Conservation (phyloP, 192 early-diverging fungal genomes). For the Podila epicladia region DNA sequence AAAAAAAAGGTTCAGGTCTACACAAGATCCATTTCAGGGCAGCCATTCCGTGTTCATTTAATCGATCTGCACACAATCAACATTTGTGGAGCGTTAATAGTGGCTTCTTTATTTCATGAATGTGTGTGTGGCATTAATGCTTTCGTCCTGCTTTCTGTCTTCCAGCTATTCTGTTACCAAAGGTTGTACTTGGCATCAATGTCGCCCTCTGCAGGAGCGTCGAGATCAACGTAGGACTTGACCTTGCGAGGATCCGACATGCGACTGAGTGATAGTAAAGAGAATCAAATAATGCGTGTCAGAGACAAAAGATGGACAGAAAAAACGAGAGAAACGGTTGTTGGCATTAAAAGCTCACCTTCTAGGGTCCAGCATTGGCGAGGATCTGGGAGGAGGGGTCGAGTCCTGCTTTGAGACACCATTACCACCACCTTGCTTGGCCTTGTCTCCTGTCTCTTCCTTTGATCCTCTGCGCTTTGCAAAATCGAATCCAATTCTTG, state of each 20-base stretch:
- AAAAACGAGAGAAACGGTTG: not conserved
- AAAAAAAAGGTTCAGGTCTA: too few species aligned
- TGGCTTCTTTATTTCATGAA: too few species aligned
- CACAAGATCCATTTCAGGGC: too few species aligned
- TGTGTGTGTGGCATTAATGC: too few species aligned
- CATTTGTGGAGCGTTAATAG: too few species aligned
- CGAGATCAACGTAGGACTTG: slow-evolving; percentile 88
- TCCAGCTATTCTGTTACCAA: slow-evolving; percentile 11
- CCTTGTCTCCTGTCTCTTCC: slow-evolving; percentile 24
- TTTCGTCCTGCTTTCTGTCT: too few species aligned
- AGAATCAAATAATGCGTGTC: not conserved
- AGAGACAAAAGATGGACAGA: not conserved
- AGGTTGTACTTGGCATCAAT: slow-evolving; percentile 66
- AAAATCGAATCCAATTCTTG: slow-evolving; percentile 66
- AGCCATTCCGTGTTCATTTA: too few species aligned
- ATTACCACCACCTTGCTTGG: not conserved
- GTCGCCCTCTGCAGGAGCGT: slow-evolving; percentile 84
- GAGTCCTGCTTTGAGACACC: slow-evolving; percentile 10
- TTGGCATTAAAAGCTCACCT: slow-evolving; percentile 31
- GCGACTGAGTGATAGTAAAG: slow-evolving; percentile 21
- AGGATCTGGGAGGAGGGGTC: slow-evolving; percentile 19
- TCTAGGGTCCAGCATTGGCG: slow-evolving; percentile 45
- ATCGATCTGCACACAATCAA: too few species aligned
- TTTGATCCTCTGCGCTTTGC: slow-evolving; percentile 32
- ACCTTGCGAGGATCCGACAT: slow-evolving; percentile 78